Evolutionary conservation across 495 filamentous ascomycete genomes (phyloP), one percentile per base, ranked within the genome.

Genomic region (Hypomontagnella submonticulosa): DNA sequence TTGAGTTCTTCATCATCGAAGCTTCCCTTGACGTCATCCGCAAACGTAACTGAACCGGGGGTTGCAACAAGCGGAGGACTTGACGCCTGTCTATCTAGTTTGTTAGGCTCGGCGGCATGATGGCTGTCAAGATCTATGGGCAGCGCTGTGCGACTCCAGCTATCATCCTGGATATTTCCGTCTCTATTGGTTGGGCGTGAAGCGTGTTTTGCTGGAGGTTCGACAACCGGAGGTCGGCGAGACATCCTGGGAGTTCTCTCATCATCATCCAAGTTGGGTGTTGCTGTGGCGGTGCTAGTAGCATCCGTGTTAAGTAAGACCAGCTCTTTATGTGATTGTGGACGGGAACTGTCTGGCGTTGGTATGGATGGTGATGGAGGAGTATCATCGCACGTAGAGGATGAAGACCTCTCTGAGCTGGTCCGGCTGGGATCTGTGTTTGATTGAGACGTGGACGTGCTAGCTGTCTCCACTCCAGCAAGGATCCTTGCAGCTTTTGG

Each of bases 291-390:
- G 10, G 13, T 57, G 4, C 41, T 41, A 15, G 49, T 56, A 12
- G 20, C 15, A 36, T 57, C 53, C 4, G 13, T 3, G 7, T 62
- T 50, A 4, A 32, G 55, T 11, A 36, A 44, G 2, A 66, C 48
- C 7, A 66, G 4, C 20, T 73, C 78, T 44, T 76, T 78, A 13
- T 74, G 73, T 15, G 77, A 79, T 37, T 81, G 80, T 1, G 78
- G 76, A 15, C 78, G 74, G 1, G 79, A 81, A 3, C 79, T 81
- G 49, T 82, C 77, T 9, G 81, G 80, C 2, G 80, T 83, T 10
- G 76, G 79, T 3, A 73, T 72, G 0, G 75, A 76, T 1, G 78
- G 73, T 15, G 75, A 76, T 1, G 75, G 73, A 13, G 79, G 80
- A 6, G 65, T 65, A 52, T 83, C 80, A 52, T 79, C 78, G 11